A percentile compares a stretch with the other conserved stretches of the same genome.
Evolutionary conservation across 2,329 filamentous ascomycete species (phyloP).

Genomic region (Grosmannia huntii): DNA sequence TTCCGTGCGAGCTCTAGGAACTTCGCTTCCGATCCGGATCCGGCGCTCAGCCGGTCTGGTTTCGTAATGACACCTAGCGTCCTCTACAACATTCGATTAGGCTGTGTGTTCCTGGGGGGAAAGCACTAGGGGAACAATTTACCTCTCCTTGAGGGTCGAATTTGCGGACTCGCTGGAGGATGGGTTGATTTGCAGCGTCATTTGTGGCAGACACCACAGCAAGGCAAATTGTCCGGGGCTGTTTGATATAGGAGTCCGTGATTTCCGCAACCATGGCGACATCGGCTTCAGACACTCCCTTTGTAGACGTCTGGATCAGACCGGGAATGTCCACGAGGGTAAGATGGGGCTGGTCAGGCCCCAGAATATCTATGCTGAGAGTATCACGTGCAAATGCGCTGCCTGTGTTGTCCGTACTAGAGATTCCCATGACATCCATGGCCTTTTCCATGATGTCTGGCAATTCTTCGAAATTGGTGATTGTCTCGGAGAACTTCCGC

Average conservation of each 20-base stretch:
- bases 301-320: neutral
- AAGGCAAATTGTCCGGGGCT: neutral
- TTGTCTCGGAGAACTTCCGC: neutral
- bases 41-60: neutral
- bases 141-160: neutral
- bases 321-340: neutral
- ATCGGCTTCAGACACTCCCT: neutral
- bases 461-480: neutral
- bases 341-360: neutral
- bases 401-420: neutral
- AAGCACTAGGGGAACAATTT: neutral
- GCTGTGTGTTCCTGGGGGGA: neutral
- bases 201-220: neutral
- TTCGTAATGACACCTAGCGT: neutral
- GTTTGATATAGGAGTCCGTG: neutral
- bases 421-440: neutral
- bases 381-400: neutral
- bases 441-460: neutral
- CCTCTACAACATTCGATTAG: neutral
- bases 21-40: neutral
- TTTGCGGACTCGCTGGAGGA: neutral
- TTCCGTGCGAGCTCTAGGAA: neutral
- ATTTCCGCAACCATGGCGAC: neutral
- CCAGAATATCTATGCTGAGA: neutral
- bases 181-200: neutral